Base-by-base conservation (phyloP, 352 stramenopile species). In the Peronospora farinosa region DNA sequence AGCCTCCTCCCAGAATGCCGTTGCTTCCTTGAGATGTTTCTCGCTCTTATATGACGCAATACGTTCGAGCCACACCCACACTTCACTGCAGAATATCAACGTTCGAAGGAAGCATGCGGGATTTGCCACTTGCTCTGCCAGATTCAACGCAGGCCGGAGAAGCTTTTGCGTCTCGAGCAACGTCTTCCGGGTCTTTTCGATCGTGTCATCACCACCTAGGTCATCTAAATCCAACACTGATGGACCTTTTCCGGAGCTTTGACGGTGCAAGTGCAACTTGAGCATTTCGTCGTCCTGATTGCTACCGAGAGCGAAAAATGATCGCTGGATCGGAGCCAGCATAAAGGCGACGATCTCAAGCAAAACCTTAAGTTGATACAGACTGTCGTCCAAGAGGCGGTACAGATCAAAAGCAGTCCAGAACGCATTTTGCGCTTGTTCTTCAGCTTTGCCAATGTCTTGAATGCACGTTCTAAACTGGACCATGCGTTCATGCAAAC, bases 41-140 rank as follows among this genome's bases (percentile, higher is more conserved):
- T 88, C 71, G 31, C 72, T 84, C 47, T 92, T 91, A 51, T 88
- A 88, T 6, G 76, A 81, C 7, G 75, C 72, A 31, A 92, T 71
- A 0, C 71, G 69, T 49, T 92, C 78, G 1, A 92, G 63, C 77
- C 78, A 89, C 7, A 85, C 66, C 80, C 80, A 92, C n/a, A 72
- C 68, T 66, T 92, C 67, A 19, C 69, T 72, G 47, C 69, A 84
- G 32, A 63, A 69, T 15, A 89, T 78, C 1, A 92, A 41, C 5
- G 72, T 81, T 19, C 60, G 67, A 17, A 89, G 63, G 30, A 86
- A 83, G n/a, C 60, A 60, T 2, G 55, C 64, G 0, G 78, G 70
- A 25, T 84, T 75, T 0, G 74, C 72, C 10, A 88, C 64, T 58
- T 89, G 78, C 38, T 89, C 76, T 0, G 74, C 75, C n/a, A 89